Base-by-base conservation (phyloP, 192 early-diverging fungal species). In the Endogone sp. region DNA sequence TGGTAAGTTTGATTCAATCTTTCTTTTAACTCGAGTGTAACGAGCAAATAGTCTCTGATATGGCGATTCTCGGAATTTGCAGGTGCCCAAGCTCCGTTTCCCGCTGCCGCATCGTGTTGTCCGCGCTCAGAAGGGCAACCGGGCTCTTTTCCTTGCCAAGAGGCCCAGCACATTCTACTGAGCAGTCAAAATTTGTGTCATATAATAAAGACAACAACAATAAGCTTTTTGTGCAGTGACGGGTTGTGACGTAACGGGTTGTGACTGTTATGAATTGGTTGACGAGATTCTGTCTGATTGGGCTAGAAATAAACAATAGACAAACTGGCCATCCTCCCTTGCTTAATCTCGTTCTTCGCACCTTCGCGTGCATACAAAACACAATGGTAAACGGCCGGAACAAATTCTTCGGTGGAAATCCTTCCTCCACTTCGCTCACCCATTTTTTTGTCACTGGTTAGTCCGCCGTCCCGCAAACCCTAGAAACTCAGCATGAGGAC, bases 101-200 rank as follows among this genome's bases (percentile, higher is more conserved):
- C 98, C 98, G 69, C 89, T 99, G 77, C 94, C 97, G 78, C 97
- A 99, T 91, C 92, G 95, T 80, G 86, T 93, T 84, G 79, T 85
- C 74, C 92, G 91, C 79, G 88, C 87, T 62, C 82, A 88, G 73
- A 97, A 96, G 89, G 82, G 86, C 75, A 86, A 89, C 88, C 88
- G 86, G 77, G 73, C 90, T 75, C 86, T 91, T 70, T 93, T 95
- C 85, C 83, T 92, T 82, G 97, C 90, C 79, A 86, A 90, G 81
- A 93, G 97, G 78, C 97, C 97, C 77, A 88, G 86, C 75, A 98
- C 96, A 73, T 93, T 95, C 87, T 89, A 81, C 67, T 94, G 92
- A 90, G 9, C 16, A 11, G 37, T 49, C 37, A 0, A 49, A 16
- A 49, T 16, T 6, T n/a, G n/a, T n/a, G n/a, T n/a, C n/a, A n/a